These are phyloP conservation scores for Cladorrhinum samala DNA, from an alignment of 495 filamentous ascomycete species.

Conservation along the genomic window DNA sequence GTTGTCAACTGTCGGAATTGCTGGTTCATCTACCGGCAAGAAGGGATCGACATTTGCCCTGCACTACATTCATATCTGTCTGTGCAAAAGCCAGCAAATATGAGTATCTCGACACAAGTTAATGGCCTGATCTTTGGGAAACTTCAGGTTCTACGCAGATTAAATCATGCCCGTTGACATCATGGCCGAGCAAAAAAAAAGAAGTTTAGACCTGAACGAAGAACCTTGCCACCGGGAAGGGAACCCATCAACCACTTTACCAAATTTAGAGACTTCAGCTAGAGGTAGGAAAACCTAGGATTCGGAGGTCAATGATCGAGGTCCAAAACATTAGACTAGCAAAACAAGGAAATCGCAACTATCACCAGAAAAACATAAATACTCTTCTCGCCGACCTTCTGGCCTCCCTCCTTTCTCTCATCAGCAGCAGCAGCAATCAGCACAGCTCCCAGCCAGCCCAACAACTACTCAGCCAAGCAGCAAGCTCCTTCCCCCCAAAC, in stretches of 20 bases:
- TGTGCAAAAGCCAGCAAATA: no score
- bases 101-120: no score
- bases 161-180: conserved; percentile 4
- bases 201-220: background rate
- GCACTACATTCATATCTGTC: background rate
- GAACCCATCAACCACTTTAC: background rate
- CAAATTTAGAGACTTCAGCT: background rate
- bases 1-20: no score
- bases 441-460: background rate
- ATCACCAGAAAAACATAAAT: conserved; percentile 7
- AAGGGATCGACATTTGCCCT: background rate
- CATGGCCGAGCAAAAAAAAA: background rate
- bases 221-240: conserved; percentile 7
- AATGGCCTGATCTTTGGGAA: background rate
- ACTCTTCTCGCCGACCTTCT: background rate
- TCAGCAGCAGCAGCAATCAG: conserved; percentile 6
- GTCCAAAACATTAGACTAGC: background rate
- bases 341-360: no score
- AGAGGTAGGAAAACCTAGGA: background rate
- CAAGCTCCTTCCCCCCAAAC: background rate
- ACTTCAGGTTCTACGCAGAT: background rate
- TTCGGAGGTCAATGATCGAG: background rate
- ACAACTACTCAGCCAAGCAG: no score
- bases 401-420: background rate
- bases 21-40: no score